A percentile compares a stretch with the other conserved stretches of the same genome.
Conservation (phyloP, 139 green algal species). For the Edaphochlamys debaryana region DNA sequence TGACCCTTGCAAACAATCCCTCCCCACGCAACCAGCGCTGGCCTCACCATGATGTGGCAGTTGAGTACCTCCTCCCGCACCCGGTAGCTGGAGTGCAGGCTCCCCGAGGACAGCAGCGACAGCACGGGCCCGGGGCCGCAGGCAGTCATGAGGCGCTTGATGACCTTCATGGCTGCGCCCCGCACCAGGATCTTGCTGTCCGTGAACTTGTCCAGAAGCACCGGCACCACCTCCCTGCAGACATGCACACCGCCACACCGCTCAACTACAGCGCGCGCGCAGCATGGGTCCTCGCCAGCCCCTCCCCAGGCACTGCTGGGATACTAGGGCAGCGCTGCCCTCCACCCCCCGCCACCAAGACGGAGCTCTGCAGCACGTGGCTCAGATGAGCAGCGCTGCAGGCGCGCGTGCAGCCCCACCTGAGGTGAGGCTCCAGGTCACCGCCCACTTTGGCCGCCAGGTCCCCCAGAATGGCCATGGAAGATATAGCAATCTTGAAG, state of each 20-base stretch:
- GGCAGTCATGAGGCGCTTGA: slow-evolving; percentile 56
- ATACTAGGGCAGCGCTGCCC: no score
- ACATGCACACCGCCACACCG: no score
- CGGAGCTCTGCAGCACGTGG: no score
- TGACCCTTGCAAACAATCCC: no score
- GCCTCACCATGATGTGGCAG: slow-evolving; percentile 54
- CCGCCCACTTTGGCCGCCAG: slow-evolving; percentile 64
- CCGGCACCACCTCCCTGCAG: slow-evolving; percentile 47
- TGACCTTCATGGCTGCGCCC: slow-evolving; percentile 52
- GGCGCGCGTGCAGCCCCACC: no score
- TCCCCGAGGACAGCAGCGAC: slow-evolving; percentile 46
- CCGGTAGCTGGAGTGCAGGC: slow-evolving; percentile 54
- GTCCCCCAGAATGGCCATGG: slow-evolving; percentile 75
- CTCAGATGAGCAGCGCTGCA: no score
- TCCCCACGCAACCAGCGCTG: no score
- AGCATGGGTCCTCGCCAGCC: no score
- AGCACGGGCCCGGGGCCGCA: slow-evolving; percentile 46
- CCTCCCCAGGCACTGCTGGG: no score
- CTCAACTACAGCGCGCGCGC: no score
- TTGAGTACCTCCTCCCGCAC: slow-evolving; percentile 71
- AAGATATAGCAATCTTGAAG: slow-evolving; percentile 85
- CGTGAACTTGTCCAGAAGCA: slow-evolving; percentile 63
- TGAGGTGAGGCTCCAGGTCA: slow-evolving; percentile 65
- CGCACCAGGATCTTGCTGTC: slow-evolving; percentile 68
- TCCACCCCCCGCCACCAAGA: no score